Evolutionary conservation across 1,284 basidiomycete genomes (phyloP).

Genomic region (Lignosus rhinocerotis): DNA sequence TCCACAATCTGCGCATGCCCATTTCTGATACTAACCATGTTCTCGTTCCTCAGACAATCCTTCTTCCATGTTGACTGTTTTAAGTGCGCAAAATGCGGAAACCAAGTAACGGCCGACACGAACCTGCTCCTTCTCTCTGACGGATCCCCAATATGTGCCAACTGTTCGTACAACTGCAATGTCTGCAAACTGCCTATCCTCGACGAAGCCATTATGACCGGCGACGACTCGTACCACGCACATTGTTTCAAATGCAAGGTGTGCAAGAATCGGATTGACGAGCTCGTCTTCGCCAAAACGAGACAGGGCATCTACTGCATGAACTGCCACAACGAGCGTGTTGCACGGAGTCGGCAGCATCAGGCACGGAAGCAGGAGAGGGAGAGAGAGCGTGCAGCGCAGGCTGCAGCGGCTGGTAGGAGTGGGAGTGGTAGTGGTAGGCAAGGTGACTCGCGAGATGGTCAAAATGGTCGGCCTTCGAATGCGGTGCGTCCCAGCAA

Average conservation of each 20-base stretch:
- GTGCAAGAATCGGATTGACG: constrained; percentile 93
- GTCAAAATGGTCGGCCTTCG: constrained; percentile 10
- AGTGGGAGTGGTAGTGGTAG: constrained; percentile 15
- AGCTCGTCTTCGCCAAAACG: constrained; percentile 98
- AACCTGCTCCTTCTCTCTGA: constrained; percentile 95
- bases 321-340: constrained; percentile 94
- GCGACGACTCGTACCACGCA: constrained; percentile 98
- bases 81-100: constrained; percentile 80
- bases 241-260: constrained; percentile 98
- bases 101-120: constrained; percentile 88
- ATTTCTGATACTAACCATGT: constrained; percentile 12
- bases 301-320: constrained; percentile 99
- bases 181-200: constrained; percentile 90
- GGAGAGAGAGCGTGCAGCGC: constrained; percentile 58
- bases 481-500: constrained; percentile 14
- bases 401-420: constrained; percentile 20
- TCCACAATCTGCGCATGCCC: not conserved
- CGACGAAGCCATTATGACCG: constrained; percentile 98
- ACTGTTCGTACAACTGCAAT: constrained; percentile 96
- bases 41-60: constrained; percentile 56
- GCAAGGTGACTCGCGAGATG: constrained; percentile 16
- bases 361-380: constrained; percentile 77
- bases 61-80: constrained; percentile 85
- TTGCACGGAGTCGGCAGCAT: constrained; percentile 88
- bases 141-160: constrained; percentile 94